Evolutionary conservation across 2,329 filamentous ascomycete species (phyloP).

Genomic region (Trichoderma afroharzianum): DNA sequence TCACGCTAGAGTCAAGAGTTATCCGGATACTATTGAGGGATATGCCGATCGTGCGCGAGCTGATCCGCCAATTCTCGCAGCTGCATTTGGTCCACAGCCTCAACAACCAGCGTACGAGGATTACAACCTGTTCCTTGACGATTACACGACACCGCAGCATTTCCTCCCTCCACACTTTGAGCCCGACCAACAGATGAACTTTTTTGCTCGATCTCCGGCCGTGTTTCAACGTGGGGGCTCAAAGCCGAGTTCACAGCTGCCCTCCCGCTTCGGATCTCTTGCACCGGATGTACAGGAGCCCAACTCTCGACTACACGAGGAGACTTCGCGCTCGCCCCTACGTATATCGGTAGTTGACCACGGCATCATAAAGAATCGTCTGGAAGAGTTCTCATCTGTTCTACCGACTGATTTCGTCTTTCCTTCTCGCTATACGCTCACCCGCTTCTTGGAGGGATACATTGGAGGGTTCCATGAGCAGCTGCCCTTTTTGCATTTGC

Average conservation of each 20-base stretch:
- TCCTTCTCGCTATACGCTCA: slow-evolving; percentile 65
- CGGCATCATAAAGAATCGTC: slow-evolving; percentile 52
- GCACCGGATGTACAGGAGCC: slow-evolving; percentile 42
- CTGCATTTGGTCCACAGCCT: slow-evolving; percentile 34
- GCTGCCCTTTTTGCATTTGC: slow-evolving; percentile 60
- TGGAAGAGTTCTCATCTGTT: slow-evolving; percentile 59
- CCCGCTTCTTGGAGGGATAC: slow-evolving; percentile 67
- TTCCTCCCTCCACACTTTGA: slow-evolving; percentile 55
- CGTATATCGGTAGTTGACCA: slow-evolving; percentile 54
- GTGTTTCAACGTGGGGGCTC: slow-evolving; percentile 40
- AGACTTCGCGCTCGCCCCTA: slow-evolving; percentile 35
- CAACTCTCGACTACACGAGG: slow-evolving; percentile 28
- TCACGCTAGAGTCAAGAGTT: slow-evolving; percentile 46
- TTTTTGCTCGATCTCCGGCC: slow-evolving; percentile 47
- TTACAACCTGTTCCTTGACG: slow-evolving; percentile 58
- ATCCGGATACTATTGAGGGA: slow-evolving; percentile 43
- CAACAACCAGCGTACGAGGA: slow-evolving; percentile 46
- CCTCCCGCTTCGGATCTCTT: slow-evolving; percentile 52
- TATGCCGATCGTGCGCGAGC: slow-evolving; percentile 49
- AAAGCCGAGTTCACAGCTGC: slow-evolving; percentile 50
- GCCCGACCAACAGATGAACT: slow-evolving; percentile 48
- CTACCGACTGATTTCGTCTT: slow-evolving; percentile 62
- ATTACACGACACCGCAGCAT: slow-evolving; percentile 52
- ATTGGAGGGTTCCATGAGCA: slow-evolving; percentile 62
- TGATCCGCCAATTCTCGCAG: slow-evolving; percentile 40